A percentile compares a stretch with the other conserved stretches of the same genome.
Evolutionary conservation across 1,139 yeast genomes (phyloP).

Genomic region (Hansenula anomala): DNA sequence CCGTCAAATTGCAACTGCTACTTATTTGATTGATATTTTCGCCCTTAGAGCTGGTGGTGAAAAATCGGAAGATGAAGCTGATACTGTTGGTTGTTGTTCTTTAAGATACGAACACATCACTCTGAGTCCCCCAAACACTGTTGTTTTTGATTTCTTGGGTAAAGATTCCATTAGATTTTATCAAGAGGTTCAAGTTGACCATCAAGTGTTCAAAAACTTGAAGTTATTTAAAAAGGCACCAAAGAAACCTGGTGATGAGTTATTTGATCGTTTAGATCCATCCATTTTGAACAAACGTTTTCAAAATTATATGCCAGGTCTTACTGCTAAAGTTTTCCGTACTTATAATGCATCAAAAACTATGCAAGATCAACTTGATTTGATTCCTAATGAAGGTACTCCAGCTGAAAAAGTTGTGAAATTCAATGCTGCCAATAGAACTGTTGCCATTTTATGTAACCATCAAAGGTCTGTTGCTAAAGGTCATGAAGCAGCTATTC

Average conservation of each 20-base stretch:
- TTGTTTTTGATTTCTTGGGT: slow-evolving; percentile 92
- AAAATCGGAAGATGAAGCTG: slow-evolving; percentile 96
- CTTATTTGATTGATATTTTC: slow-evolving; percentile 87
- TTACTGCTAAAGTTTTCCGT: slow-evolving; percentile 96
- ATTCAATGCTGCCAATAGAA: slow-evolving; percentile 91
- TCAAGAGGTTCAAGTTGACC: slow-evolving; percentile 88
- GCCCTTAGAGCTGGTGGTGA: slow-evolving; percentile 99
- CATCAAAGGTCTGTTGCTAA: slow-evolving; percentile 93
- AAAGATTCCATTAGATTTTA: slow-evolving; percentile 90
- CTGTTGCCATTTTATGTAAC: slow-evolving; percentile 94
- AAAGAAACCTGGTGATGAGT: slow-evolving; percentile 85
- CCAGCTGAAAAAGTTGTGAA: slow-evolving; percentile 82
- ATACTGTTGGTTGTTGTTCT: slow-evolving; percentile 97
- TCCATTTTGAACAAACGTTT: slow-evolving; percentile 77
- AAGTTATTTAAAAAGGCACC: slow-evolving; percentile 84
- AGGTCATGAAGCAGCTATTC: slow-evolving; percentile 75
- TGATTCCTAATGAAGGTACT: slow-evolving; percentile 79
- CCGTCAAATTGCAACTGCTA: slow-evolving; percentile 92
- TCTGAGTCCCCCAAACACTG: slow-evolving; percentile 78
- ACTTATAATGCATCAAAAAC: slow-evolving; percentile 95
- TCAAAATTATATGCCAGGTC: slow-evolving; percentile 86
- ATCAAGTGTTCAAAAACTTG: slow-evolving; percentile 84
- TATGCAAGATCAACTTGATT: slow-evolving; percentile 90
- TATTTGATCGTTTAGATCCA: slow-evolving; percentile 89
- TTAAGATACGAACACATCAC: slow-evolving; percentile 86